Conservation (phyloP, 75 land plant species). For the Sequoia sempervirens region DNA sequence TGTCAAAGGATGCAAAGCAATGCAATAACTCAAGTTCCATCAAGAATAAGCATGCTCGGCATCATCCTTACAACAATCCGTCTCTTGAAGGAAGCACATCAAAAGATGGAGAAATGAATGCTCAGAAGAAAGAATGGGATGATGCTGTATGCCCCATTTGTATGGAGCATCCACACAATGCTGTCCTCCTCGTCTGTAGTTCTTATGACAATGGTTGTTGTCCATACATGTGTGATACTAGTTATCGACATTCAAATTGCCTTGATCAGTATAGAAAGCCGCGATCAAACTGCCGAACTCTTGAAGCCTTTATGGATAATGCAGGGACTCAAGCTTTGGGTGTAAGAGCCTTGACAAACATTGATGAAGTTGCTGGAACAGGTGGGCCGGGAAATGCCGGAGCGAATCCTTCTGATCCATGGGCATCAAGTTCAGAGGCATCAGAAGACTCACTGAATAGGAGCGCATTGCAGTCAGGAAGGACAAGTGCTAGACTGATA, state of each 20-base stretch:
- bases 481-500: not conserved
- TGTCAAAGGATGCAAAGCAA: slow-evolving; percentile 8
- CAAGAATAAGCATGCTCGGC: not conserved
- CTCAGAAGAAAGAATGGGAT: slow-evolving; percentile 63
- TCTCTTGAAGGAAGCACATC: slow-evolving; percentile 27
- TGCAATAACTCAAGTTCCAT: slow-evolving; percentile 1
- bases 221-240: slow-evolving; percentile 78
- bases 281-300: not conserved
- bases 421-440: slow-evolving; percentile 1
- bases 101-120: slow-evolving; percentile 28
- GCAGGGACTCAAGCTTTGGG: not conserved
- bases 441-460: not conserved
- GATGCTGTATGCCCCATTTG: slow-evolving; percentile 74
- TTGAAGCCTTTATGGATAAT: slow-evolving; percentile 2
- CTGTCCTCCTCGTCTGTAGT: slow-evolving; percentile 71
- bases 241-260: slow-evolving; percentile 85
- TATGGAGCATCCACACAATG: slow-evolving; percentile 88
- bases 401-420: not conserved
- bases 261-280: slow-evolving; percentile 59
- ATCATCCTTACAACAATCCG: slow-evolving; percentile 6
- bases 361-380: slow-evolving; percentile 3
- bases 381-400: slow-evolving; percentile 1
- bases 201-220: slow-evolving; percentile 73
- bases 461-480: not conserved
- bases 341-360: not conserved